Evolutionary conservation across 2,329 filamentous ascomycete species (phyloP), one percentile per base, ranked within the genome.

Genomic region (Xylaria sp.): DNA sequence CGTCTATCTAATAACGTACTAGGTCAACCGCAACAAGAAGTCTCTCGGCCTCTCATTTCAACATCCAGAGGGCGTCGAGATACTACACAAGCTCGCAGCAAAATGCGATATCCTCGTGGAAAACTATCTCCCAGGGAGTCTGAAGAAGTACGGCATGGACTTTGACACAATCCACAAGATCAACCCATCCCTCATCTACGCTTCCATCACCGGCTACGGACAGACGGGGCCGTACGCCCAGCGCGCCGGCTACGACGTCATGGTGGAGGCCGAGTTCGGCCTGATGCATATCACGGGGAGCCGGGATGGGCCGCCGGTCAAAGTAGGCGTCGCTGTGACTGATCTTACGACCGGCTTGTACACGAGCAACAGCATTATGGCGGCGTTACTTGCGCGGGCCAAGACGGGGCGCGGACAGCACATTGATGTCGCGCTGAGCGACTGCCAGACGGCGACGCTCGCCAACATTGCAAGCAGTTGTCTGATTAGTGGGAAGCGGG

Each of bases 181-280:
- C 75, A 98, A 98, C 73, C 94, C 94, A 0, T 80, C 83, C 5
- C 83, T 99, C 49, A 92, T 99, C 69, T 99, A 99, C 74, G 93
- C 94, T 14, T 97, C 92, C 69, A 96, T 99, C 71, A 99, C 95
- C 0, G 95, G 95, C 0, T 99, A 98, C 74, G 95, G 95, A 2
- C 95, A 99, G 75, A 97, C 92, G 1, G 95, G 95, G 0, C 95
- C 95, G 0, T 97, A 96, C 77, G 87, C 89, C 5, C 86, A 88
- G 67, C 86, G 95, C 14, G 93, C 95, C 3, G 95, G 95, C 4
- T 99, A 99, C 82, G 95, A 99, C 78, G 95, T 99, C 69, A 99
- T 99, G 94, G 94, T 99, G 11, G 95, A 99, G 80, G 95, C 95
- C 63, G 95, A 98, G 76, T 94, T 99, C 79, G 95, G 95, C 0